phyloP scores from a whole-genome alignment of 202 grass and related monocot genomes.

The Setaria viridis region DNA sequence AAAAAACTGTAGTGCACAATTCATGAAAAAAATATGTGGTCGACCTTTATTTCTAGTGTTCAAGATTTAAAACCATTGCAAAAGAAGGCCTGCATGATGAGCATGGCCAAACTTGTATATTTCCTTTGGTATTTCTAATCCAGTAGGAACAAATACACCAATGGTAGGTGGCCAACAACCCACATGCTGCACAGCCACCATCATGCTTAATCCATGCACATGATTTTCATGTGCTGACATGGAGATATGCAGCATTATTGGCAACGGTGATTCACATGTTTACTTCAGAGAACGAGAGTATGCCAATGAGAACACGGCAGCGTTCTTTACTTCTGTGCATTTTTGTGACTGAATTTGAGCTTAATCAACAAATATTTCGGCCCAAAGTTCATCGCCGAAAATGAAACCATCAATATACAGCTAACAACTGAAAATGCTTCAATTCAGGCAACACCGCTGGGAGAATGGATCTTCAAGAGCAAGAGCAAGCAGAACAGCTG shows the following conservation, averaged over 20 bases:
- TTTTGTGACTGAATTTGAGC: neutral
- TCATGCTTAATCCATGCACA: constrained; percentile 14
- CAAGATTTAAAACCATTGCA: neutral
- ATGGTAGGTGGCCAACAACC: constrained; percentile 20
- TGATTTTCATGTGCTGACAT: constrained; percentile 21
- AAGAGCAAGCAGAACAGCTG: constrained; percentile 68
- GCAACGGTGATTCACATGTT: neutral
- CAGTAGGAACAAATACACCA: neutral
- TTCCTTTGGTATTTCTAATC: neutral
- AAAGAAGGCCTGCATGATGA: neutral
- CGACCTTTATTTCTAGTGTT: neutral
- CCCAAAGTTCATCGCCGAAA: neutral
- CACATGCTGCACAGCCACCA: constrained; percentile 6
- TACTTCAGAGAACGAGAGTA: neutral
- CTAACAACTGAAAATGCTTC: constrained; percentile 29
- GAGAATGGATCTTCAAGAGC: constrained; percentile 81
- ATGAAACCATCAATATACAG: neutral
- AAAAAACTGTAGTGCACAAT: neutral
- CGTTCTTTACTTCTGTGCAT: neutral
- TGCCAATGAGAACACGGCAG: neutral
- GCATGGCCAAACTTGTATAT: neutral
- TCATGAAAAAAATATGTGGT: neutral
- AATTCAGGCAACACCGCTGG: constrained; percentile 62
- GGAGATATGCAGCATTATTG: neutral
- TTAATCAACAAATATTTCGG: neutral